Evolutionary conservation across 345 rosid species (phyloP), one percentile per base, ranked within the genome.

Genomic region (Combretum micranthum): DNA sequence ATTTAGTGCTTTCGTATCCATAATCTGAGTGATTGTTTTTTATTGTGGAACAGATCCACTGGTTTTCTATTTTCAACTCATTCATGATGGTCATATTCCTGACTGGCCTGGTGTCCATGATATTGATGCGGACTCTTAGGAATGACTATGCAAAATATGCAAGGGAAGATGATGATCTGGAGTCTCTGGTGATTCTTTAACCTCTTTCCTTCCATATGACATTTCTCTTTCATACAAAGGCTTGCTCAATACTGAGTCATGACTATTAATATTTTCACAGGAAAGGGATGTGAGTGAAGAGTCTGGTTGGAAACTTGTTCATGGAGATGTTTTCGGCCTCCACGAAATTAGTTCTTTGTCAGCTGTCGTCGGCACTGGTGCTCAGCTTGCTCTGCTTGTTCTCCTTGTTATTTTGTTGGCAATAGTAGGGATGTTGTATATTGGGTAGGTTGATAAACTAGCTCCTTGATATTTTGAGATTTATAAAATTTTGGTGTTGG

Each of bases 1-100:
- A 32, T 32, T 32, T 32, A 11, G 39, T 32, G 9, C 9, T 3
- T 32, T 32, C 9, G 39, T 32, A 32, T 32, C 9, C 10, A 32
- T 32, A 7, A 32, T 54, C 22, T 54, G 45, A 4, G 39, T 7
- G 39, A 32, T 32, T 32, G 20, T 22, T 43, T 47, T 47, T 25
- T 25, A 6, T 47, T 26, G 13, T 58, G 39, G 25, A 47, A 73
- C 90, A 90, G 97, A 87, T 90, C 69, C 97, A 90, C 61, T 90
- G 97, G 97, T 87, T 90, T 75, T 90, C 97, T 57, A 87, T 90
- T 70, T 90, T 90, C 77, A 90, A 90, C 75, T 90, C 97, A 21
- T 90, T 87, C 79, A 90, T 90, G 97, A 87, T 90, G 97, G 97
- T 90, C 69, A 90, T 90, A 73, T 87, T 90, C 71, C 88, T 90